Percentiles rank a stretch among this genome's conserved stretches.
Evolutionary conservation across 2,329 filamentous ascomycete genomes (phyloP).

Genomic region (Venturia oleaginea): DNA sequence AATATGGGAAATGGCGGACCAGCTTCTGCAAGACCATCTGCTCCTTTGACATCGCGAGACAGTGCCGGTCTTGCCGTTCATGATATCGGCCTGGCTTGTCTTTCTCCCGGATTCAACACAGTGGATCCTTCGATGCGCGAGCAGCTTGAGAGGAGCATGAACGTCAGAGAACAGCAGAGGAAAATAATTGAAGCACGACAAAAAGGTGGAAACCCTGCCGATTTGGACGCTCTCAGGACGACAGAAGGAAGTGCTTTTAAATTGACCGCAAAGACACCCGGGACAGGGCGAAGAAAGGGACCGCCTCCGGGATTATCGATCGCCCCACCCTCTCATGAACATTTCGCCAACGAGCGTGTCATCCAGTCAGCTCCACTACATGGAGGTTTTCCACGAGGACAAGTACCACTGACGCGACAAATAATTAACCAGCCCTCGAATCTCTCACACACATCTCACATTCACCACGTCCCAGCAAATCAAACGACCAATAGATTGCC

Average conservation of each 20-base stretch:
- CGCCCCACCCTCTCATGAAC: slow-evolving; percentile 83
- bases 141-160: slow-evolving; percentile 87
- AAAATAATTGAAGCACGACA: slow-evolving; percentile 92
- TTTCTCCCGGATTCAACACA: slow-evolving; percentile 92
- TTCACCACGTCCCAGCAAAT: slow-evolving; percentile 78
- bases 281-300: slow-evolving; percentile 62
- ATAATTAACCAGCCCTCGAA: slow-evolving; percentile 74
- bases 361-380: slow-evolving; percentile 94
- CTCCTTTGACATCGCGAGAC: slow-evolving; percentile 66
- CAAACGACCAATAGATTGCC: slow-evolving; percentile 90
- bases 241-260: slow-evolving; percentile 31
- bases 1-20: slow-evolving; percentile 23
- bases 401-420: slow-evolving; percentile 46
- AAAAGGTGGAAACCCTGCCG: slow-evolving; percentile 37
- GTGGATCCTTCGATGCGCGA: slow-evolving; percentile 96
- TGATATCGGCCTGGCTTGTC: slow-evolving; percentile 84
- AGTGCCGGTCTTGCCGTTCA: slow-evolving; percentile 67
- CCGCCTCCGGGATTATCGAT: slow-evolving; percentile 87
- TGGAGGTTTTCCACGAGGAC: slow-evolving; percentile 68
- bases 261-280: slow-evolving; percentile 55
- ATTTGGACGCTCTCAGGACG: slow-evolving; percentile 20
- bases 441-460: slow-evolving; percentile 75
- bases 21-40: slow-evolving; percentile 58
- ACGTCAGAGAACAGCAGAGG: slow-evolving; percentile 85
- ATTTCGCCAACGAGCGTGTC: slow-evolving; percentile 87